Base-by-base conservation (phyloP, 2,329 filamentous ascomycete species). In the Aureobasidium sp. region DNA sequence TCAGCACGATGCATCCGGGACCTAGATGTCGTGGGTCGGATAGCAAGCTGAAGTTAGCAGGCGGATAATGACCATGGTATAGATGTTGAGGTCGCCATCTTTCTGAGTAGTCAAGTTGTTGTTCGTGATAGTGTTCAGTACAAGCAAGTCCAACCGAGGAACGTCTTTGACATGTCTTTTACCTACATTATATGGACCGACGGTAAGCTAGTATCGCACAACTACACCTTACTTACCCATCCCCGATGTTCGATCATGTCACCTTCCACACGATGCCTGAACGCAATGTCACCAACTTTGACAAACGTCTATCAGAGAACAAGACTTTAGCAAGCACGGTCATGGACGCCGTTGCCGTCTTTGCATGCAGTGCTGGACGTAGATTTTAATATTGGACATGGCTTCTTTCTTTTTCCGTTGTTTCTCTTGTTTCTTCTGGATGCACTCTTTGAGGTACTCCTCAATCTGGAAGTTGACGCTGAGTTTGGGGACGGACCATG, bases 401-500 rank as follows among this genome's bases (percentile, higher is more conserved):
- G 85, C 83, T 72, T 89, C 86, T 70, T 87, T 84, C 71, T 81
- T 80, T 67, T 82, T 84, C 71, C 83, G 77, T 57, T 78, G 75
- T 69, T 81, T 86, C 70, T 85, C 83, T 66, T 84, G 91, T 77
- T 96, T 96, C 62, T 92, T 84, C 68, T 87, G 88, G 63, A 97
- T 78, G 70, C 93, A 99, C 50, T 87, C 85, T 43, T 87, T 88
- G 63, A 97, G 77, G 70, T 94, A 99, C 50, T 87, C 85, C 43
- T 87, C 87, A 64, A 96, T 90, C 34, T 15, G 34, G 34, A 37
- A 37, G 34, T 37, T 37, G 13, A 37, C 34, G 2, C 34, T 13
- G 13, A 37, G 12, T 15, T 37, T 37, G 34, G 15, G 34, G 34
- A 37, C 12, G 13, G 34, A 13, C 13, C 4, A 15, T 37, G 15